Evolutionary conservation across 768 basidiomycete genomes (phyloP), one percentile per base, ranked within the genome.

Genomic region (Lentinula sp.): DNA sequence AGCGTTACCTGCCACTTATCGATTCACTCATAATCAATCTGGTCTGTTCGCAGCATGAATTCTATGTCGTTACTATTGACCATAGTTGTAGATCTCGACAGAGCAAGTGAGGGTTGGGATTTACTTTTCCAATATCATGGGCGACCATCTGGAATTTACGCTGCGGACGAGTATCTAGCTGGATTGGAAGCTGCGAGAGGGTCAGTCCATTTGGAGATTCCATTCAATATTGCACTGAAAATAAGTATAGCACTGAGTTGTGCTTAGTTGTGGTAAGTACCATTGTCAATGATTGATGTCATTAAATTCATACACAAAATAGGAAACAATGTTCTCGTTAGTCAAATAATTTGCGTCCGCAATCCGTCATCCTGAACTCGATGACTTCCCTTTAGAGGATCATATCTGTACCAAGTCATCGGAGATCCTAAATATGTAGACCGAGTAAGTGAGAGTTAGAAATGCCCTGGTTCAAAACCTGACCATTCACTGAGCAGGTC

Each of bases 291-390:
- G 28, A 18, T 56, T 20, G 3, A 4, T 8, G 7, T n/a, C 36
- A 4, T 20, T 18, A 35, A 18, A 46, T 13, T 62, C 8, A 58
- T 6, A 56, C 37, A 15, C 9, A 3, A 41, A 13, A 1, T 56
- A 82, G 81, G 83, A 84, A 77, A 81, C 82, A 4, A 83, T 85
- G 82, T 83, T 83, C 69, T 83, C 82, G 79, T 81, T 64, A 52
- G 80, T 74, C 4, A 23, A 33, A 20, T 32, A 15, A 7, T 48
- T 46, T 5, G 4, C 16, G 4, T 15, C 3, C 37, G 49, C n/a
- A 12, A 52, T 3, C 32, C 10, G 20, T 32, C 37, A 18, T 20
- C 2, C 20, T n/a, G 18, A 46, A 12, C 23, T 54, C 20, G 18
- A 39, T 43, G 16, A 18, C 36, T 39, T 33, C 43, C 35, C 58